Conservation (phyloP, 768 basidiomycete species). For the Austroboletus eburneus region DNA sequence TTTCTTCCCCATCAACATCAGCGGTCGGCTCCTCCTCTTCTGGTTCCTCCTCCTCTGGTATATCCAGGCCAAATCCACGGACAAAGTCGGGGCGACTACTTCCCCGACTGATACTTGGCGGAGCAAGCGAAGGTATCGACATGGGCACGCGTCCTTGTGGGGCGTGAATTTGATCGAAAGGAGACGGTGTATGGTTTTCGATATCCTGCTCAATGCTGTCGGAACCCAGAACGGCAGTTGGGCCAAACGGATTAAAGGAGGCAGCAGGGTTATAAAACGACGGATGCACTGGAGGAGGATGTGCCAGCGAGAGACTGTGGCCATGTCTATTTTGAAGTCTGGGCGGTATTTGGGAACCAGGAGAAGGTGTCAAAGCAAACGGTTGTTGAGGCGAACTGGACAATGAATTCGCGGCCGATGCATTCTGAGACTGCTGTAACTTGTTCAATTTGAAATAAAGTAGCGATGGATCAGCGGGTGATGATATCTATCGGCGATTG, state of each 20-base stretch:
- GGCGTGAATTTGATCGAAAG: conserved; percentile 39
- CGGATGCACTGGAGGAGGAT: conserved; percentile 38
- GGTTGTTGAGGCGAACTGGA: conserved; percentile 64
- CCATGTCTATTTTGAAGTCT: conserved; percentile 58
- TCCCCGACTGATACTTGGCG: conserved; percentile 39
- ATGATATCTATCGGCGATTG: conserved; percentile 61
- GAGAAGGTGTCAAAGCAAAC: conserved; percentile 51
- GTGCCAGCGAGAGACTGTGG: conserved; percentile 70
- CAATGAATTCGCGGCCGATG: conserved; percentile 49
- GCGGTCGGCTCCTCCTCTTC: conserved; percentile 39
- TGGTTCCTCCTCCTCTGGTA: conserved; percentile 70
- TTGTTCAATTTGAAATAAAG: conserved; percentile 82
- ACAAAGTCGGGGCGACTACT: conserved; percentile 67
- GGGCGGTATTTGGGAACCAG: conserved; percentile 35
- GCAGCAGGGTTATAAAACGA: conserved; percentile 35
- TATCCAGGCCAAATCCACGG: conserved; percentile 78
- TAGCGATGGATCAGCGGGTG: conserved; percentile 83
- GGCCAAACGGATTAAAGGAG: conserved; percentile 64
- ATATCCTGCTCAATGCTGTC: conserved; percentile 38
- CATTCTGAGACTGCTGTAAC: conserved; percentile 66
- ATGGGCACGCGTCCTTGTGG: conserved; percentile 55
- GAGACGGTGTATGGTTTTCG: conserved; percentile 21
- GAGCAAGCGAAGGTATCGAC: conserved; percentile 42
- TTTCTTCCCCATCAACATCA: conserved; percentile 33
- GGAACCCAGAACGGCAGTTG: conserved; percentile 49